These are phyloP conservation scores for Sporothrix pallida DNA, from an alignment of 2,329 filamentous ascomycete genomes.

Conservation along the genomic window DNA sequence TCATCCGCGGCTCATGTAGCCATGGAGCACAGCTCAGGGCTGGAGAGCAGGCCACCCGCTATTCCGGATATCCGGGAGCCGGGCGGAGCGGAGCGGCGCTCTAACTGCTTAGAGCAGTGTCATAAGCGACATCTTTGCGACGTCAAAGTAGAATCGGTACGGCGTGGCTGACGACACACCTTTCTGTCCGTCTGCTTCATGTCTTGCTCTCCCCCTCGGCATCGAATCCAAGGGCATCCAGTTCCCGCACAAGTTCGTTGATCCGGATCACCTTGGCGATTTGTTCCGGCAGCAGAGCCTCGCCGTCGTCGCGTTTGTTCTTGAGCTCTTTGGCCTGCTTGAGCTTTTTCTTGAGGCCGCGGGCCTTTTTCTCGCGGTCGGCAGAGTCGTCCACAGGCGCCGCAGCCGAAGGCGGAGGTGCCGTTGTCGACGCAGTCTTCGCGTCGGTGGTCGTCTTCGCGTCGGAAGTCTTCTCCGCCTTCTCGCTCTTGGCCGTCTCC, in stretches of 20 bases:
- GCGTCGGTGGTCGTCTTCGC: conserved; percentile 46
- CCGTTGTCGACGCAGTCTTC: conserved; percentile 58
- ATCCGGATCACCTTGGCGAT: conserved; percentile 98
- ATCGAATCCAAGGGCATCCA: conserved; percentile 85
- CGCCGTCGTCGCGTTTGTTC: conserved; percentile 87
- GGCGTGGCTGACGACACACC: background rate
- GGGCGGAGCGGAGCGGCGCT: background rate
- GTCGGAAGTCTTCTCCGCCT: conserved; percentile 39
- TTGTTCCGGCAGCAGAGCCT: conserved; percentile 86
- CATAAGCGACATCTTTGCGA: background rate
- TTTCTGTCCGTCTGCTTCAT: background rate
- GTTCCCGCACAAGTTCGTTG: conserved; percentile 86
- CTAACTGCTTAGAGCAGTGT: background rate
- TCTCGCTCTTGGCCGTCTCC: background rate
- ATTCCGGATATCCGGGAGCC: background rate
- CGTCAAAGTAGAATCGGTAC: background rate
- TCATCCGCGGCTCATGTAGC: too few species aligned
- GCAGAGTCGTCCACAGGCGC: conserved; percentile 45
- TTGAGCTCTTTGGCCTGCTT: conserved; percentile 90
- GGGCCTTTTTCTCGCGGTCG: conserved; percentile 90
- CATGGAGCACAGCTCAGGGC: too few species aligned
- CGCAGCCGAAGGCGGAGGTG: conserved; percentile 40
- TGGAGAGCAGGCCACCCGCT: background rate
- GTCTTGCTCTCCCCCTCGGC: conserved; percentile 56
- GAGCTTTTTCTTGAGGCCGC: conserved; percentile 91